Percentiles rank a stretch among this genome's conserved stretches.
Evolutionary conservation across 441 rosid species (phyloP).

Genomic region (Eruca vesicaria): DNA sequence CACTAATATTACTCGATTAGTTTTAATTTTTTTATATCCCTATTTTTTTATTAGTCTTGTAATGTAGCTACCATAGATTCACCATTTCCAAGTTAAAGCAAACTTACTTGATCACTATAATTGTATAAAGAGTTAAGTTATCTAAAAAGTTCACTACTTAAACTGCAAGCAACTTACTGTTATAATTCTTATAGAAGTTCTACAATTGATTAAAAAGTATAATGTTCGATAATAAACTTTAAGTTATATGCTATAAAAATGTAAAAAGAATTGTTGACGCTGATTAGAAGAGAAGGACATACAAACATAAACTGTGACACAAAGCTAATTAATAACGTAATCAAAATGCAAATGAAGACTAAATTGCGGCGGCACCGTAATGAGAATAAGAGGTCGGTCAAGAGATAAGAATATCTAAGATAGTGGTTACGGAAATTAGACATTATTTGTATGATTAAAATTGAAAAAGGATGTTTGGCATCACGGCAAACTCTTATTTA

Average conservation of each 20-base stretch:
- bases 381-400: constrained; percentile 20
- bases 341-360: constrained; percentile 15
- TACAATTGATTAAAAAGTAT: background rate
- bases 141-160: background rate
- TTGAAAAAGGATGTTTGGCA: constrained; percentile 20
- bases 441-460: constrained; percentile 4
- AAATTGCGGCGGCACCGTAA: constrained; percentile 29
- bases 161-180: background rate
- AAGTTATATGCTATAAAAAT: too few relatives aligned
- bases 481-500: background rate
- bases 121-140: background rate
- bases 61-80: too few relatives aligned
- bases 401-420: constrained; percentile 9
- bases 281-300: constrained; percentile 10
- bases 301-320: constrained; percentile 14
- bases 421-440: constrained; percentile 20
- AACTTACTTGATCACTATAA: background rate
- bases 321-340: constrained; percentile 20
- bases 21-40: too few relatives aligned
- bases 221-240: background rate
- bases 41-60: too few relatives aligned
- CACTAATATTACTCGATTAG: too few relatives aligned
- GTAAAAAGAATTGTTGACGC: too few relatives aligned
- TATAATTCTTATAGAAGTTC: background rate
- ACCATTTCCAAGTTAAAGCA: background rate